Evolutionary conservation across 129 eudicot species (phyloP).

Genomic region (Arctium minus): DNA sequence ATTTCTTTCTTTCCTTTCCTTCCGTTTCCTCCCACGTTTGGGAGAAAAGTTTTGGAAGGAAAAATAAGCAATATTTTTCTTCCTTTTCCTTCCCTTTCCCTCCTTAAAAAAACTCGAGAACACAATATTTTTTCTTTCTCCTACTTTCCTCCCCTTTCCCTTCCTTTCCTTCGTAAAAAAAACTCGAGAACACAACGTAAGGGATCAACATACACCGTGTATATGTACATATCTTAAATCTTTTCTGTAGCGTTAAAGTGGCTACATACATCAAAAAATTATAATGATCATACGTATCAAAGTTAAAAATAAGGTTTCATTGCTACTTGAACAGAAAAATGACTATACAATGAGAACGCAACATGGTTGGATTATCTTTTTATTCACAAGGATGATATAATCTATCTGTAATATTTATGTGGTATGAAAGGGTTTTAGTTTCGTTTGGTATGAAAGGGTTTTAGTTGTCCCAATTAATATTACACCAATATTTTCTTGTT

Average conservation of each 20-base stretch:
- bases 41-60: too few relatives aligned
- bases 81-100: too few relatives aligned
- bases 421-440: neutral
- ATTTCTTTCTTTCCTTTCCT: too few relatives aligned
- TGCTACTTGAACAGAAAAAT: neutral
- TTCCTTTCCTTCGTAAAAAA: too few relatives aligned
- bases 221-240: neutral
- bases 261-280: neutral
- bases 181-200: too few relatives aligned
- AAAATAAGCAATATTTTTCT: too few relatives aligned
- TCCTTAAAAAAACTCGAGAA: too few relatives aligned
- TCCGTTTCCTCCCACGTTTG: too few relatives aligned
- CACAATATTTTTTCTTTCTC: too few relatives aligned
- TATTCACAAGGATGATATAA: neutral
- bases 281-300: neutral
- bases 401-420: neutral
- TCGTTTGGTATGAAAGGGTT: neutral
- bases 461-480: neutral
- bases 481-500: neutral
- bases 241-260: neutral
- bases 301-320: neutral
- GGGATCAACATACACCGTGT: neutral
- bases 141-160: too few relatives aligned
- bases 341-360: neutral
- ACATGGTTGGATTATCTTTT: neutral